Evolutionary conservation across 1,284 basidiomycete genomes (phyloP), one percentile per base, ranked within the genome.

Genomic region (Cystobasidiaceae sp.): DNA sequence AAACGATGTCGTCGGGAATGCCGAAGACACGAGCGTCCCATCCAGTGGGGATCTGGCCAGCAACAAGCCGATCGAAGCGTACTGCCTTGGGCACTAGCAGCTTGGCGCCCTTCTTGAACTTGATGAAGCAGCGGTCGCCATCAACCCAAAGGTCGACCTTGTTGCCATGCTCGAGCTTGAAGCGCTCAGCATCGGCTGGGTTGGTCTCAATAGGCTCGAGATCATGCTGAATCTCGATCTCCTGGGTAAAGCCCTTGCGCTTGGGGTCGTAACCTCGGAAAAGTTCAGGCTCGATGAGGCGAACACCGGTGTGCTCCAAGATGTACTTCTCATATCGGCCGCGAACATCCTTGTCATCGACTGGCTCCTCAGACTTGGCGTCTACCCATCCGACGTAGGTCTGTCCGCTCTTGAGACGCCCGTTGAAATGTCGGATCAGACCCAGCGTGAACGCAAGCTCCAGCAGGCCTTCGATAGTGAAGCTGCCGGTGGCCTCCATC

Each of bases 361-460:
- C 88, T n/a, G 93, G 92, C 73, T 97, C 93, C 50, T 82, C 84
- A n/a, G 87, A 85, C 82, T 97, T 94, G 74, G 85, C 85, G 74
- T 97, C 94, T 59, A 97, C 92, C 94, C 94, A 98, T 50, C 94
- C 94, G 73, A 98, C 94, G 75, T 97, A 89, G 44, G 94, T 82
- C 46, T 87, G 84, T 46, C 90, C 91, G 73, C 89, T 86, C 80
- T 96, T 93, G 74, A 98, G 84, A 67, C 90, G 89, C 21, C 94
- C 96, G 72, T 98, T 90, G 77, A 97, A 93, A 81, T 97, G 92
- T 80, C 94, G 97, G 84, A 97, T 97, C 79, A 85, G 85, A 48
- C 96, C 93, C 90, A 96, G 97, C 79, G 97, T 88, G 93, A 94
- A 98, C 15, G 94, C 93, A 88, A 98, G 93, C 81, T 98, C 94